Evolutionary conservation across 176 grass and related monocot genomes (phyloP), one percentile per base, ranked within the genome.

Genomic region (Melocanna baccifera): DNA sequence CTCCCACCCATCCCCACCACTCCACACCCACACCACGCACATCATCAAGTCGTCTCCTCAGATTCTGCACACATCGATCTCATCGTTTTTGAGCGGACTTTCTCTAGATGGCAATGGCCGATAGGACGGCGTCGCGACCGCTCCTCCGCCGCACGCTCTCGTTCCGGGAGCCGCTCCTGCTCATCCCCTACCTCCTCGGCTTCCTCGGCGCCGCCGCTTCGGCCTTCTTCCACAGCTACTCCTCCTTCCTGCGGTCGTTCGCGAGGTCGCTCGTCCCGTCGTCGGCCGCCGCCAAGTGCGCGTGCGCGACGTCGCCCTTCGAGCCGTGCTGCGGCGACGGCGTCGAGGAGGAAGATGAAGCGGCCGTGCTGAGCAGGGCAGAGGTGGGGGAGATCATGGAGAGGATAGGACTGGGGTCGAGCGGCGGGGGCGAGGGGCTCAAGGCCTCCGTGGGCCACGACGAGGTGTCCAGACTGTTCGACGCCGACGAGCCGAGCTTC

Each of bases 401-500:
- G 2, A 16, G 55, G 83, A 83, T 94, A 19, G 89, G 81, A 2
- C 39, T 86, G 0, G 37, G 50, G 0, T 63, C 63, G 43, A 9
- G 42, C 41, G 77, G 34, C 10, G 7, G 0, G 42, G 85, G 71
- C 73, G 77, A 82, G 68, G 78, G 78, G 7, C 67, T 87, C 5
- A 52, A 18, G 26, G 48, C 86, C 39, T 39, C 9, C 18, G 57
- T 89, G 52, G 79, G 81, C 47, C 62, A n/a, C 64, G 56, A 42
- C 46, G 89, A 98, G 41, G 78, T 87, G 12, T n/a, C 40, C 0
- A 20, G 37, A 13, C 25, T 98, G 58, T 98, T 98, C 61, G 92
- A 94, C 36, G 84, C 90, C 75, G 89, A 83, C 5, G 96, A 98
- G 79, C 92, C 96, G 3, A 94, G 95, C 68, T 87, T 98, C 77